Evolutionary conservation across 768 basidiomycete species (phyloP).

Genomic region (Mycena polygramma): DNA sequence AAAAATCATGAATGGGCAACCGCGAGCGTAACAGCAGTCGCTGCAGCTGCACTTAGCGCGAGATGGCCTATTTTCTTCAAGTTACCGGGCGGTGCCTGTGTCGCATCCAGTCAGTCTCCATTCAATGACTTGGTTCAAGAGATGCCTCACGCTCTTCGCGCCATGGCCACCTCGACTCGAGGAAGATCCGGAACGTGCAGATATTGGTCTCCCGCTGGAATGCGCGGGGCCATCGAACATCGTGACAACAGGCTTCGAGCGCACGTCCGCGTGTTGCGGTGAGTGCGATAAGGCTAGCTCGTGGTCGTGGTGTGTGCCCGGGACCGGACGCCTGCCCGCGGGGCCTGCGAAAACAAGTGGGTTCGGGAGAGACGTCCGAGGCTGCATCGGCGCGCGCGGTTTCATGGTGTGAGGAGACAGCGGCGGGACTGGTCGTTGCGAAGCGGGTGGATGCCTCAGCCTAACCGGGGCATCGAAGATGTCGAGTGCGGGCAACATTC

Average conservation of each 20-base stretch:
- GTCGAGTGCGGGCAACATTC: conserved; percentile 22
- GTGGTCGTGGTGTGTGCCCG: conserved; percentile 1
- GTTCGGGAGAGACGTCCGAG: conserved; percentile 7
- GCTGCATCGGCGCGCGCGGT: background rate
- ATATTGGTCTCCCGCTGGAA: background rate
- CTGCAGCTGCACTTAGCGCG: background rate
- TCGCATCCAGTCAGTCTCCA: background rate
- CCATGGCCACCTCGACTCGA: background rate
- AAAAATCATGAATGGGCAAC: background rate
- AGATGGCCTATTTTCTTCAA: background rate
- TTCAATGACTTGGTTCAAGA: background rate
- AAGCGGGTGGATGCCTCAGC: background rate
- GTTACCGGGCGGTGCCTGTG: background rate
- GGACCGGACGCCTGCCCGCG: conserved; percentile 11
- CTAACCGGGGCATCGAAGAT: conserved; percentile 26
- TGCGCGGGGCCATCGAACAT: conserved; percentile 5
- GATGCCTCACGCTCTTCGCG: background rate
- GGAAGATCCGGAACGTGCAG: no score
- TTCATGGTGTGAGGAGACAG: background rate
- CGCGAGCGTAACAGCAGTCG: background rate
- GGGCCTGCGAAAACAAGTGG: conserved; percentile 30
- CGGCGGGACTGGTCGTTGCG: no score
- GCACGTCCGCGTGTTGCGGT: background rate
- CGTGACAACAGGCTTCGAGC: background rate
- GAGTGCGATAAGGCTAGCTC: background rate